Evolutionary conservation across 129 eudicot species (phyloP).

Genomic region (Chrysanthemum lavandulifolium): DNA sequence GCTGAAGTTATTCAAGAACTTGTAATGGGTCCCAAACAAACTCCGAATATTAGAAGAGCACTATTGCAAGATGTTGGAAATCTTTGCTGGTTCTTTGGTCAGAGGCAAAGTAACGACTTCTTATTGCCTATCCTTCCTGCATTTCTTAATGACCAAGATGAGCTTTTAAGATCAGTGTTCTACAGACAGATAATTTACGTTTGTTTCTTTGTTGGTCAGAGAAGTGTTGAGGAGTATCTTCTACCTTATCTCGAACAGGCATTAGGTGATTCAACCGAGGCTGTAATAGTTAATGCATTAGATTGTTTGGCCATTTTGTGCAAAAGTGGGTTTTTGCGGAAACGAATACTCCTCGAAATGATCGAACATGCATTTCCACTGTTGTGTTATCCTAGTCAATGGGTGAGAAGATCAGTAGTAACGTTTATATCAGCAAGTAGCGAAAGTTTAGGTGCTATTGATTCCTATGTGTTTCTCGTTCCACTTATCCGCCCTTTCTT

Average conservation of each 20-base stretch:
- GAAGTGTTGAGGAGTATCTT: constrained; percentile 98
- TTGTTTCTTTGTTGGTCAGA: constrained; percentile 92
- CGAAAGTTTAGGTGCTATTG: constrained; percentile 86
- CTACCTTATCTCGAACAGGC: constrained; percentile 97
- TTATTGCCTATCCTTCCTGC: constrained; percentile 92
- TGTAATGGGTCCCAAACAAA: constrained; percentile 98
- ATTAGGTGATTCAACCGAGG: constrained; percentile 72
- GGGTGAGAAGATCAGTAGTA: constrained; percentile 89
- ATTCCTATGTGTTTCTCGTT: constrained; percentile 86
- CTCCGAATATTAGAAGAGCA: constrained; percentile 94
- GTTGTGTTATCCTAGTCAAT: constrained; percentile 88
- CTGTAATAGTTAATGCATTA: constrained; percentile 75
- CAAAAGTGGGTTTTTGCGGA: constrained; percentile 66
- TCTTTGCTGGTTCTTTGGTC: constrained; percentile 96
- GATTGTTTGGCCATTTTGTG: constrained; percentile 80
- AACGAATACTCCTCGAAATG: constrained; percentile 77
- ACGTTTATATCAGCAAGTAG: constrained; percentile 86
- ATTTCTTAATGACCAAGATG: constrained; percentile 86
- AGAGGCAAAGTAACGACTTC: constrained; percentile 84
- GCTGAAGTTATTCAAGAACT: constrained; percentile 98
- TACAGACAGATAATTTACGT: constrained; percentile 81
- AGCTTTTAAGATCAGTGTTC: constrained; percentile 81
- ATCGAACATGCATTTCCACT: constrained; percentile 85
- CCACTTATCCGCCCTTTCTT: constrained; percentile 89
- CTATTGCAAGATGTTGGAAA: constrained; percentile 84